Base-by-base conservation (phyloP, 768 basidiomycete species). In the Mycena metata region DNA sequence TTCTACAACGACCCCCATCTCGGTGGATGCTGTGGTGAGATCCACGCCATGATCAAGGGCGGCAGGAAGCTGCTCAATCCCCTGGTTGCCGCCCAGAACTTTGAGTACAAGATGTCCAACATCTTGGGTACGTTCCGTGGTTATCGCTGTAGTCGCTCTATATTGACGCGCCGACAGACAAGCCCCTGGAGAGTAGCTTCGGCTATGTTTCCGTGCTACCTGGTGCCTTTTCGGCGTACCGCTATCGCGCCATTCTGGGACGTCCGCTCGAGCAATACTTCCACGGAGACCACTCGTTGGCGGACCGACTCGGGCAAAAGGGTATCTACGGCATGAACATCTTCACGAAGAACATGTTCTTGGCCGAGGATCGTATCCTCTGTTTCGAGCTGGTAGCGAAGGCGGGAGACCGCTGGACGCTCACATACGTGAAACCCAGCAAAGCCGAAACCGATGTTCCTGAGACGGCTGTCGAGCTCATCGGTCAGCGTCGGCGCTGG, bases 61-160 rank as follows among this genome's bases (percentile, higher is more conserved):
- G 96, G 96, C 49, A 90, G 80, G 80, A 98, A 98, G 79, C 88
- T 98, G 26, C 78, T 98, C 67, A 98, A 98, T 75, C 96, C 95
- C 21, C 82, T 96, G 55, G 88, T 98, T 35, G 96, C 96, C 10
- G 96, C 96, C 17, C 96, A 98, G 79, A 98, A 98, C 81, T 96
- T 96, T 74, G 96, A 96, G 81, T 98, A 98, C 83, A 98, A 96
- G 82, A 97, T 98, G 94, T 96, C 95, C 50, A 98, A 98, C 80
- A 98, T 99, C 76, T 84, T 98, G 33, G 93, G 91, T 90, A 72
- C 60, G 83, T 63, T 36, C 33, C 13, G 15, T 57, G 23, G 52
- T 12, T 16, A 23, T 6, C 23, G 17, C 26, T 60, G 13, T n/a
- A 13, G 8, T 24, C 17, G 7, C 30, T 3, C 17, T 12, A 52